Base-by-base conservation (phyloP, 129 eudicot genomes). In the Ambrosia artemisiifolia region DNA sequence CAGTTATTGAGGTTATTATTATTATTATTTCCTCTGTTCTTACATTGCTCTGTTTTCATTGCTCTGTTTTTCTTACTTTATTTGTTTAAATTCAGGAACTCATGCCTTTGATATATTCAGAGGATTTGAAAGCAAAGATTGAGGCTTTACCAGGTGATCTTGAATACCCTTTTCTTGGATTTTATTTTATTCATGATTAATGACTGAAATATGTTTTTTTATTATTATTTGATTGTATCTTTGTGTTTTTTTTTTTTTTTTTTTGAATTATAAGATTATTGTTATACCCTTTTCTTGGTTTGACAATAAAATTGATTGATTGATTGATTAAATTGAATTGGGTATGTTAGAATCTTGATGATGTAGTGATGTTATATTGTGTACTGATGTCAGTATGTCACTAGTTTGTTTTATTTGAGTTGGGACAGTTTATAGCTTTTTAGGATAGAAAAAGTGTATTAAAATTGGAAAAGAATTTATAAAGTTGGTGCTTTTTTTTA, bases 1-100 rank as follows among this genome's bases (percentile, higher is more conserved):
- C 88, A 66, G 77, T 77, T n/a, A 54, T 85, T 12, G 83, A 88
- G 95, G 91, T 85, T 67, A 72, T 50, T 40, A 40, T 6, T 38
- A 5, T 1, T 10, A 6, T 10, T 40, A 10, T 40, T 40, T 38
- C 43, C 43, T 38, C 43, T 38, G 43, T 38, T 38, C 35, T 64
- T 42, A 56, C 28, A 32, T 47, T 12, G 46, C 67, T 51, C 36
- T 13, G 3, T 4, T 54, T 53, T 64, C 28, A 12, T 17, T 81
- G 6, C 13, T 11, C 59, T 20, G 30, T 56, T 63, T 36, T 53
- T 3, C 3, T 14, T 53, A 24, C 34, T 11, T 59, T 57, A 16
- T 33, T 61, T 11, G 42, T n/a, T 62, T 57, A 69, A 43, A 69
- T n/a, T 79, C 82, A 88, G 96, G 89, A 86, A 65, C 71, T 83